phyloP scores from a whole-genome alignment of 805 yeast species.

The Pichia sporocuriosa region DNA sequence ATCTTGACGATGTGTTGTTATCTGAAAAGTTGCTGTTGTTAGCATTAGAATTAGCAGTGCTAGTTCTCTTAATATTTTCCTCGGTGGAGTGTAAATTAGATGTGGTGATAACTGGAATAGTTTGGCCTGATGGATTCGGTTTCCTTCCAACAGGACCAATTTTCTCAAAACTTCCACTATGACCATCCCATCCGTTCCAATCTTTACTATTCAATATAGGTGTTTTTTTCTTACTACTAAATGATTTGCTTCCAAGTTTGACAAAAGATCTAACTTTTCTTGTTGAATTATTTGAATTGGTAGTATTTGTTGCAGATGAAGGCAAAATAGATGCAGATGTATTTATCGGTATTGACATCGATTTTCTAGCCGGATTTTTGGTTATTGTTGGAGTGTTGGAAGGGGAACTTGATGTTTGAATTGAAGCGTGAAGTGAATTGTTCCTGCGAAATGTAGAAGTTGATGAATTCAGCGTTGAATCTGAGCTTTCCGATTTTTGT shows the following conservation, averaged over 20 bases:
- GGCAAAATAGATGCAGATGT: slow-evolving; percentile 1
- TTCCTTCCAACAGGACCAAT: slow-evolving; percentile 31
- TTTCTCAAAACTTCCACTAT: slow-evolving; percentile 24
- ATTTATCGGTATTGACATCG: not conserved
- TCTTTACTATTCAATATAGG: not conserved
- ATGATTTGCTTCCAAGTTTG: slow-evolving; percentile 3
- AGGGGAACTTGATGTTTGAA: not conserved
- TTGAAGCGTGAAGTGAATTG: not conserved
- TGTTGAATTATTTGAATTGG: not conserved
- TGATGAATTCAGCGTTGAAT: not conserved
- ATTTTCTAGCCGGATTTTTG: not conserved
- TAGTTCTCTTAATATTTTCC: not conserved
- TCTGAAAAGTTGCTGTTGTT: no score
- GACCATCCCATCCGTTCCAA: slow-evolving; percentile 12
- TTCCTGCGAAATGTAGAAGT: not conserved
- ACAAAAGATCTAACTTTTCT: slow-evolving; percentile 10
- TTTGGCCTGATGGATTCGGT: slow-evolving; percentile 30
- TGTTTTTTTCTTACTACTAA: not conserved
- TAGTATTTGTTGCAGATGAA: not conserved
- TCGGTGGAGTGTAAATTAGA: slow-evolving; percentile 21
- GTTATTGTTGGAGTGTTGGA: slow-evolving; percentile 2
- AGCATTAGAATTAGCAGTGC: not conserved
- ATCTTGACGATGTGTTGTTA: not conserved
- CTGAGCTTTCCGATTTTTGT: slow-evolving; percentile 2
- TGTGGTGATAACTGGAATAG: slow-evolving; percentile 28